Evolutionary conservation across 768 basidiomycete species (phyloP).

Genomic region (Hypholoma fasciculare): DNA sequence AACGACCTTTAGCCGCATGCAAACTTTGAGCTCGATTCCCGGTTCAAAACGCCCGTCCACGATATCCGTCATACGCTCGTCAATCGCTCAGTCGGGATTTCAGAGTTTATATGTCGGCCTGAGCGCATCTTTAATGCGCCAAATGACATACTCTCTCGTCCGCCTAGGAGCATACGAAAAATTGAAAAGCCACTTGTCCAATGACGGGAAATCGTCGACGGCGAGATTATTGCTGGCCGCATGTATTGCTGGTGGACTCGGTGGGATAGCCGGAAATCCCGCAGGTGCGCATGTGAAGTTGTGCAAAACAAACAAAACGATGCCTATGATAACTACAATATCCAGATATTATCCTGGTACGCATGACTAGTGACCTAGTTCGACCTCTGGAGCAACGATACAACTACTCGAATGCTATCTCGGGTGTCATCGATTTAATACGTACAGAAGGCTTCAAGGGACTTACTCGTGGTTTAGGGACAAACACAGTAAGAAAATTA

Average conservation of each 20-base stretch:
- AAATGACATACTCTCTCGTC: slow-evolving; percentile 91
- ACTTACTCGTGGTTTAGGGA: slow-evolving; percentile 71
- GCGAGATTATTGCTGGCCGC: slow-evolving; percentile 62
- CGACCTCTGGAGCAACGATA: slow-evolving; percentile 74
- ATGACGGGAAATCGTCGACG: slow-evolving; percentile 51
- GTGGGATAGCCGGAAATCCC: slow-evolving; percentile 85
- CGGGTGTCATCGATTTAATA: slow-evolving; percentile 66
- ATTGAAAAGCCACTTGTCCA: slow-evolving; percentile 59
- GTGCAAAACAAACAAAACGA: slow-evolving; percentile 2
- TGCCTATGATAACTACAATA: background rate
- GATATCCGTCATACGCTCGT: slow-evolving; percentile 59
- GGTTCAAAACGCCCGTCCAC: slow-evolving; percentile 63
- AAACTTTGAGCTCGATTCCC: slow-evolving; percentile 54
- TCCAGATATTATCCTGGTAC: slow-evolving; percentile 69
- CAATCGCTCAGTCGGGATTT: slow-evolving; percentile 67
- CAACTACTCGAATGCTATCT: slow-evolving; percentile 77
- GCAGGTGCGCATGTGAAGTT: slow-evolving; percentile 45
- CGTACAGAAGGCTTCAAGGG: slow-evolving; percentile 70
- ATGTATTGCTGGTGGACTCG: slow-evolving; percentile 74
- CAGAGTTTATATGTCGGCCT: slow-evolving; percentile 80
- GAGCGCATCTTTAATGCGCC: slow-evolving; percentile 79
- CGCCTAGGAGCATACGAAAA: slow-evolving; percentile 83
- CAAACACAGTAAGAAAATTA: slow-evolving; percentile 60
- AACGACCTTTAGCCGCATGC: slow-evolving; percentile 62
- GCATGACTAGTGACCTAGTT: slow-evolving; percentile 87